phyloP scores from a whole-genome alignment of 1,284 basidiomycete species.

The Ceratobasidium sp. region DNA sequence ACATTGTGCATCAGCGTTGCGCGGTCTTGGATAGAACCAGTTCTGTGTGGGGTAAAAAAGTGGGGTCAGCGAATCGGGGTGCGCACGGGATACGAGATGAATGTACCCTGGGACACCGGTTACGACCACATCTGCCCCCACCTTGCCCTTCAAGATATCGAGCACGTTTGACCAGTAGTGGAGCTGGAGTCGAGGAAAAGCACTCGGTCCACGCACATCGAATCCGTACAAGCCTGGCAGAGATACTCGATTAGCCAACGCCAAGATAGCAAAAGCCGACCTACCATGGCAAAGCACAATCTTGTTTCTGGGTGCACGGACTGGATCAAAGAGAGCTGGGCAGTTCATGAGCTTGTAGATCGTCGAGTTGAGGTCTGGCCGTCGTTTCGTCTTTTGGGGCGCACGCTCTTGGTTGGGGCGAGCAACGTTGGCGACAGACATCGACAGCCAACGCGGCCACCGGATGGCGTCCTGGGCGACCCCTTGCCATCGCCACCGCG shows the following conservation, averaged over 20 bases:
- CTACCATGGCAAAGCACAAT: conserved; percentile 95
- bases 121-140: conserved; percentile 94
- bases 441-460: conserved; percentile 17
- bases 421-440: not conserved
- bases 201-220: conserved; percentile 78
- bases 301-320: conserved; percentile 83
- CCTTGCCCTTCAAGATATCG: conserved; percentile 77
- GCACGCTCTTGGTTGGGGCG: not conserved
- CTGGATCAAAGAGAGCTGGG: conserved; percentile 74
- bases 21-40: conserved; percentile 88
- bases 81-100: conserved; percentile 3
- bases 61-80: not conserved
- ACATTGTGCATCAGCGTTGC: conserved; percentile 81
- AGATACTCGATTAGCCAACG: not conserved
- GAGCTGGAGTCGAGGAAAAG: conserved; percentile 81
- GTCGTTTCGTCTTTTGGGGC: not conserved
- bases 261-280: conserved; percentile 46
- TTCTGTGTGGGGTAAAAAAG: conserved; percentile 58
- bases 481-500: not conserved
- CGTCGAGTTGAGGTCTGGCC: conserved; percentile 45
- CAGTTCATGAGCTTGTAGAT: conserved; percentile 78
- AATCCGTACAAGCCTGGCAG: conserved; percentile 90
- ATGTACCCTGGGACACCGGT: conserved; percentile 88
- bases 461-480: not conserved
- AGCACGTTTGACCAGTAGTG: conserved; percentile 97